Base-by-base conservation (phyloP, 495 filamentous ascomycete genomes). In the Oidiodendron maius region DNA sequence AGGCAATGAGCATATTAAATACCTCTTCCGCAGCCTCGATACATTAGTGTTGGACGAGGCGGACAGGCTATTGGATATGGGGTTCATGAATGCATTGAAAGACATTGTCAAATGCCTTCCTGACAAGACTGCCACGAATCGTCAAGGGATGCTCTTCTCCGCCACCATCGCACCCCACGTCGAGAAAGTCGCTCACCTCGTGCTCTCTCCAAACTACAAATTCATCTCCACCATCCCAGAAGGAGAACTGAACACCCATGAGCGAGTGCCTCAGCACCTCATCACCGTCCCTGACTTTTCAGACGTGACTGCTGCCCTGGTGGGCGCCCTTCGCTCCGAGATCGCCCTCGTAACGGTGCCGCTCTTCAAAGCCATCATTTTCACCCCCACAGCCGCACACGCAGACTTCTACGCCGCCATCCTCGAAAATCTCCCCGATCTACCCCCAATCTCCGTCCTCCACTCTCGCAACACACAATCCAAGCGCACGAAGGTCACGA, bases 61-160 rank as follows among this genome's bases (percentile, higher is more conserved):
- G 13, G 82, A 86, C 56, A 75, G 74, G 6, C 80, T 86, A 63
- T 73, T 86, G 1, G 82, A 86, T 56, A 68, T 68, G 61, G 81
- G 81, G 9, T 86, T 86, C 53, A 64, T 82, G 39, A 63, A 67
- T 12, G 72, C 71, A 34, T 64, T 85, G 22, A 75, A 78, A 57
- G 61, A 70, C n/a, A 82, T 84, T 40, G 66, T 84, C 24, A 56
- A 53, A 9, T 65, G 66, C 18, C 71, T 86, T 20, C 81, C 82
- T 0, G 61, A 75, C 15, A 84, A 82, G 67, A 43, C 50, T 5
- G 44, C 44, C 12, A 60, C 61, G 0, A 66, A 74, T 25, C 77
- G 82, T 71, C 81, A 86, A 60, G 77, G 79, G 40, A 84, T 86
- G 81, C 81, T 82, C 51, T 86, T 86, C 64, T 83, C 80, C 1